These are phyloP conservation scores for Lactarius vividus DNA, from an alignment of 768 basidiomycete genomes.

Conservation along the genomic window DNA sequence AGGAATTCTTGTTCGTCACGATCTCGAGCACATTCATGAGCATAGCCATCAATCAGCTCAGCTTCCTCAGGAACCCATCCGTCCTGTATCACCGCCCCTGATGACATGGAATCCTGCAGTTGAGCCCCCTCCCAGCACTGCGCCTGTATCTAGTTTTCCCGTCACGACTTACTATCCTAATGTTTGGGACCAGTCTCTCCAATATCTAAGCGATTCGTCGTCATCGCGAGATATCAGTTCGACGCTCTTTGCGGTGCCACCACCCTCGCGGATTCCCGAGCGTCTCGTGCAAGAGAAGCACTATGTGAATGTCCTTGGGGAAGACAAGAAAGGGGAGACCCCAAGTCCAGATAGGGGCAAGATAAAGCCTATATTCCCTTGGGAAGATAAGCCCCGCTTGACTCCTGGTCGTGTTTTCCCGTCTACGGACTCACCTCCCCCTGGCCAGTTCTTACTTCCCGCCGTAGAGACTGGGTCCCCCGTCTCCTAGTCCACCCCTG, in stretches of 20 bases:
- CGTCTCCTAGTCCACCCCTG: constrained; percentile 30
- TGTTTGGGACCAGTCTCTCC: constrained; percentile 72
- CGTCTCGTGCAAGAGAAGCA: constrained; percentile 67
- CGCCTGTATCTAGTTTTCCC: constrained; percentile 61
- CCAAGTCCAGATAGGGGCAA: constrained; percentile 65
- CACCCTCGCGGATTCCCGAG: constrained; percentile 61
- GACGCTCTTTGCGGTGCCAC: constrained; percentile 60
- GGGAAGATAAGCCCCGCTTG: constrained; percentile 77
- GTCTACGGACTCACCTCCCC: constrained; percentile 28
- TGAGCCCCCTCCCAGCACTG: constrained; percentile 71
- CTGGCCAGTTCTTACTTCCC: constrained; percentile 26
- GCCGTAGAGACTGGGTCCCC: constrained; percentile 2
- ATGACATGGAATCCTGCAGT: constrained; percentile 77
- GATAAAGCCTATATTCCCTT: constrained; percentile 86
- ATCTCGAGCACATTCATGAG: constrained; percentile 30
- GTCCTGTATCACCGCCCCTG: constrained; percentile 60
- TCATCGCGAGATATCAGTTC: constrained; percentile 28
- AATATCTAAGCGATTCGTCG: constrained; percentile 38
- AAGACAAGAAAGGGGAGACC: constrained; percentile 44
- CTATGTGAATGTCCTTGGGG: constrained; percentile 58
- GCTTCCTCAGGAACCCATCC: constrained; percentile 36
- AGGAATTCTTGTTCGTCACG: constrained; percentile 24
- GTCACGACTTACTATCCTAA: constrained; percentile 77
- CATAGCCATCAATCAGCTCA: constrained; percentile 29
- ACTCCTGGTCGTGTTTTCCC: constrained; percentile 71